Percentiles rank a stretch among this genome's conserved stretches.
These are phyloP conservation scores for Plasmodium adleri DNA, from an alignment of 169 alveolate genomes.

Conservation along the genomic window DNA sequence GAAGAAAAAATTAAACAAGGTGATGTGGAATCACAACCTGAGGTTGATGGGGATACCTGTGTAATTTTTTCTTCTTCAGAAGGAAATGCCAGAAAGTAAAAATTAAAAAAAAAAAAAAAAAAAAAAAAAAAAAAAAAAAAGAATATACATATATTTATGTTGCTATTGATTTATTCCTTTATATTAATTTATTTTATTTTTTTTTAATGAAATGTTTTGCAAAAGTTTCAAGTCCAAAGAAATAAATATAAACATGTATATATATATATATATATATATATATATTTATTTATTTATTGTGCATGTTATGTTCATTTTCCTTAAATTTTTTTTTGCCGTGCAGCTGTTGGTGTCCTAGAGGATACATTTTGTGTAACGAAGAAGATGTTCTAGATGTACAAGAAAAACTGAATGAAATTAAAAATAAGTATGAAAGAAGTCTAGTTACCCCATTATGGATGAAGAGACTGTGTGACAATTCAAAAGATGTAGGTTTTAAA, in stretches of 20 bases:
- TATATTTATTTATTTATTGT: not conserved
- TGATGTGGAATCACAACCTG: slow-evolving; percentile 8
- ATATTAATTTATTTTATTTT: not conserved
- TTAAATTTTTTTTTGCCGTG: not conserved
- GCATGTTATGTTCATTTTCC: not conserved
- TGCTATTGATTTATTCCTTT: not conserved
- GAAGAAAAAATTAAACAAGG: slow-evolving; percentile 21
- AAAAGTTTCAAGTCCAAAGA: not conserved
- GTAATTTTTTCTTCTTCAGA: slow-evolving; percentile 52
- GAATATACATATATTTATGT: not conserved
- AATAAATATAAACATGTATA: not conserved
- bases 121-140: too few relatives aligned
- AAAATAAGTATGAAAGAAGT: slow-evolving; percentile 1
- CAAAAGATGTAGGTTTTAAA: slow-evolving; percentile 54
- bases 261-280: not conserved
- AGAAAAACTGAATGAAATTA: slow-evolving; percentile 31
- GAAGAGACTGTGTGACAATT: slow-evolving; percentile 52
- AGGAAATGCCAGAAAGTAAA: slow-evolving; percentile 62
- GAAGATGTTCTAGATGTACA: slow-evolving; percentile 67
- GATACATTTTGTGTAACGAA: slow-evolving; percentile 74
- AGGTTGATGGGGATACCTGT: slow-evolving; percentile 64
- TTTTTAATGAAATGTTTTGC: not conserved
- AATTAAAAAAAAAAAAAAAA: too few relatives aligned
- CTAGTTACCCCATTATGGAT: slow-evolving; percentile 61
- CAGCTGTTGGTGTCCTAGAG: slow-evolving; percentile 77